Base-by-base conservation (phyloP, 495 filamentous ascomycete genomes). In the Hapsidospora chrysogenum region DNA sequence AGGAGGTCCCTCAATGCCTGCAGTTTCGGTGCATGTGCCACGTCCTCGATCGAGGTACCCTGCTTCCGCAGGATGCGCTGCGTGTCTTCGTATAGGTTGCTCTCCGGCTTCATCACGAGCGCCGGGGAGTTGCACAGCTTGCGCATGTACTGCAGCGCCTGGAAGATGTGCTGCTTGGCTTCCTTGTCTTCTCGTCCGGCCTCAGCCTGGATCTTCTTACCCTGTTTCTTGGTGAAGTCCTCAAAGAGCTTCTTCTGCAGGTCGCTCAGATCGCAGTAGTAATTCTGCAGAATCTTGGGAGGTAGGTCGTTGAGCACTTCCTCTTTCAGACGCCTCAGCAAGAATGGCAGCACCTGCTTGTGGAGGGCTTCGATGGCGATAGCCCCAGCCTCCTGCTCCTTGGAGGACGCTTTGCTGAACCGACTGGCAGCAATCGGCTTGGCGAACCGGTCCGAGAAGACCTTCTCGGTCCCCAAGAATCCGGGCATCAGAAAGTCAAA, bases 401-500 rank as follows among this genome's bases (percentile, higher is more conserved):
- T 96, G 0, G 89, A 95, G 6, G 87, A 94, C 11, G 85, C 89
- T 54, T 96, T 95, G 57, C 80, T 81, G 54, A 85, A 92, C 17
- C 89, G 81, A 51, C 80, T 87, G 18, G 85, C 85, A 0, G 87
- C 85, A 42, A 97, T 97, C 14, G 89, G 89, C 54, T 96, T 96
- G 10, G 89, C 87, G 43, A 97, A 97, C 16, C 89, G 75, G 50
- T 97, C 92, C 29, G 92, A 62, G 66, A 97, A 97, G 17, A 97
- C 87, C 56, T 94, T 96, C 48, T 97, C 89, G 0, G 89, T 83
- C n/a, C 89, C 89, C 6, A 97, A 62, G 66, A 97, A 97, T 5
- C 89, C 92, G 3, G 89, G 89, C 89, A 97, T 97, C 39, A 97
- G 60, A 62, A 97, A 97, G 55, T 97, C 89, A 47, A 97, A 96